phyloP scores from a whole-genome alignment of 1,139 yeast genomes.

The Wickerhamiella pararugosa region DNA sequence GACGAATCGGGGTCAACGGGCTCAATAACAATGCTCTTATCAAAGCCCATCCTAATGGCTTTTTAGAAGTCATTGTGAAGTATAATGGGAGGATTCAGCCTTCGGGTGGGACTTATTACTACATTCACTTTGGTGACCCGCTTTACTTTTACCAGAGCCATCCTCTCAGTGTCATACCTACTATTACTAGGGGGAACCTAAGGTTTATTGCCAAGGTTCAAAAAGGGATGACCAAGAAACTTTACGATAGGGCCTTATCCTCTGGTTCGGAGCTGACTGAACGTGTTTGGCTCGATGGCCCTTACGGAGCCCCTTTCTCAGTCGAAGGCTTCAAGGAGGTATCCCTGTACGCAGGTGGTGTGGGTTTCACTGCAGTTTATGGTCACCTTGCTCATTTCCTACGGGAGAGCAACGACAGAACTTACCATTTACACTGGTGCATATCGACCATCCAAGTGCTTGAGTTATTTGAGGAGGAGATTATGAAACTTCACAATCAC shows the following conservation, averaged over 20 bases:
- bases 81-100: constrained; percentile 24
- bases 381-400: constrained; percentile 16
- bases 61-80: constrained; percentile 25
- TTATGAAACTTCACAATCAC: constrained; percentile 23
- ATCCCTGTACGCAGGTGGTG: constrained; percentile 46
- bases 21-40: constrained; percentile 1
- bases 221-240: constrained; percentile 20
- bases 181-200: constrained; percentile 16
- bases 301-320: constrained; percentile 39
- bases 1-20: constrained; percentile 25
- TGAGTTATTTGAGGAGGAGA: constrained; percentile 38
- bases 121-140: constrained; percentile 27
- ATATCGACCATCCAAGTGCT: constrained; percentile 33
- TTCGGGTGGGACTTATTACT: constrained; percentile 27
- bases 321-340: constrained; percentile 35
- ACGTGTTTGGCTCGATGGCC: constrained; percentile 38
- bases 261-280: constrained; percentile 12
- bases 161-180: constrained; percentile 33
- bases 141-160: constrained; percentile 40
- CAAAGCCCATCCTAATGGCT: constrained; percentile 28
- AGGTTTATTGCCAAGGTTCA: constrained; percentile 24
- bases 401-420: constrained; percentile 17
- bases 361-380: constrained; percentile 44
- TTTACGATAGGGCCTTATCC: constrained; percentile 8
- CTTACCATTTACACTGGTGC: constrained; percentile 35